A percentile compares a stretch with the other conserved stretches of the same genome.
Conservation (phyloP, 768 basidiomycete species). For the Leucocoprinus birnbaumii region DNA sequence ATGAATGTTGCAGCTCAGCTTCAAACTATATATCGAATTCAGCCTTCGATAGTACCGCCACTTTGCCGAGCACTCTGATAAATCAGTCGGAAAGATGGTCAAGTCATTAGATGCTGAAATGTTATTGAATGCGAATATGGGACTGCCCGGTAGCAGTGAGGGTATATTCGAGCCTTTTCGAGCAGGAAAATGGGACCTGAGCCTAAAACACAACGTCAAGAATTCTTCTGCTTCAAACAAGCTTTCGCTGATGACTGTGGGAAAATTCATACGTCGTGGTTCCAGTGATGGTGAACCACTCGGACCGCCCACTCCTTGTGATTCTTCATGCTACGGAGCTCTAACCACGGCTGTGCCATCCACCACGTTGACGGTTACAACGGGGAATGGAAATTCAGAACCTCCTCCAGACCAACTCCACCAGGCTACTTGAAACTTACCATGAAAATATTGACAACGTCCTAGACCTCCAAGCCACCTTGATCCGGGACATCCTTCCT, state of each 20-base stretch:
- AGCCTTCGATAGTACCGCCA: no score
- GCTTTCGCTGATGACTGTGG: constrained; percentile 9
- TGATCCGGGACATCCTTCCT: constrained; percentile 58
- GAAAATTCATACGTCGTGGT: constrained; percentile 6
- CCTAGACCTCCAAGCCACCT: constrained; percentile 42
- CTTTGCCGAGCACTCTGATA: no score
- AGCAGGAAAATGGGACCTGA: not conserved
- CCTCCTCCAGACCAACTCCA: constrained; percentile 43
- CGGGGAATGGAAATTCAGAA: constrained; percentile 33
- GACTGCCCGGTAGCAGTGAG: not conserved
- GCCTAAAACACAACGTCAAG: not conserved
- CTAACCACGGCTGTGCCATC: not conserved
- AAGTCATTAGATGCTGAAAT: no score
- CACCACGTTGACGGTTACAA: not conserved
- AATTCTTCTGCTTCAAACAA: not conserved
- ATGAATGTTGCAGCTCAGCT: no score
- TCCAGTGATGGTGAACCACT: constrained; percentile 4
- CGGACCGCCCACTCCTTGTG: constrained; percentile 10
- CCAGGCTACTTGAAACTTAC: constrained; percentile 49
- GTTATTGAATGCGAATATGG: no score
- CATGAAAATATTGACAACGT: constrained; percentile 44
- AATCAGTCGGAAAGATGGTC: no score
- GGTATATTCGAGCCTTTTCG: not conserved
- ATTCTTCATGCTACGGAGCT: constrained; percentile 6
- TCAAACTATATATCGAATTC: no score